Evolutionary conservation across 495 filamentous ascomycete species (phyloP).

Genomic region (Ramalina peruviana): DNA sequence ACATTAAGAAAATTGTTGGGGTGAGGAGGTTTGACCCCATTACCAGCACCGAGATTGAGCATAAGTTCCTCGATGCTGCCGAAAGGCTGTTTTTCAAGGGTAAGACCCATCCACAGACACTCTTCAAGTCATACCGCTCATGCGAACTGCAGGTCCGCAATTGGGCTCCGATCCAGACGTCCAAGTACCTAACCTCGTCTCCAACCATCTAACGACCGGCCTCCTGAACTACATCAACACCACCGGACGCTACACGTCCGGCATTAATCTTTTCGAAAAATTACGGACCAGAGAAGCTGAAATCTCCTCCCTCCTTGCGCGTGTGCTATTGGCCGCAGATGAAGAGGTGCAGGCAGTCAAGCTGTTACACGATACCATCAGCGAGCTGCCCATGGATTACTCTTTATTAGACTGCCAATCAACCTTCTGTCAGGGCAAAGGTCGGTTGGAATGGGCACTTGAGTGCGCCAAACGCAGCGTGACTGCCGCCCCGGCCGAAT

Average conservation of each 20-base stretch:
- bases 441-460: slow-evolving; percentile 69
- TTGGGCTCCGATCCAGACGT: slow-evolving; percentile 94
- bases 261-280: slow-evolving; percentile 97
- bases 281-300: slow-evolving; percentile 80
- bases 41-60: slow-evolving; percentile 91
- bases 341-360: slow-evolving; percentile 92
- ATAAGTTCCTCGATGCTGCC: slow-evolving; percentile 89
- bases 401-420: slow-evolving; percentile 87
- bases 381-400: slow-evolving; percentile 91
- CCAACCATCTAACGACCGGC: slow-evolving; percentile 86
- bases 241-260: slow-evolving; percentile 85
- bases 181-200: slow-evolving; percentile 91
- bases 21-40: slow-evolving; percentile 93
- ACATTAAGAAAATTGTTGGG: slow-evolving; percentile 85
- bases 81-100: slow-evolving; percentile 91
- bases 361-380: slow-evolving; percentile 72
- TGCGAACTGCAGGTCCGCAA: slow-evolving; percentile 55
- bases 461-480: slow-evolving; percentile 90
- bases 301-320: slow-evolving; percentile 81
- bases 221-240: slow-evolving; percentile 95
- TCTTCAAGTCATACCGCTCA: slow-evolving; percentile 12
- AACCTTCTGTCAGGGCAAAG: slow-evolving; percentile 81
- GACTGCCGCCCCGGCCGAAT: slow-evolving; percentile 88
- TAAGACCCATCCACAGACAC: slow-evolving; percentile 19
- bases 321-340: slow-evolving; percentile 80